Base-by-base conservation (phyloP, 208 protist genomes). In the Leishmania tarentolae region DNA sequence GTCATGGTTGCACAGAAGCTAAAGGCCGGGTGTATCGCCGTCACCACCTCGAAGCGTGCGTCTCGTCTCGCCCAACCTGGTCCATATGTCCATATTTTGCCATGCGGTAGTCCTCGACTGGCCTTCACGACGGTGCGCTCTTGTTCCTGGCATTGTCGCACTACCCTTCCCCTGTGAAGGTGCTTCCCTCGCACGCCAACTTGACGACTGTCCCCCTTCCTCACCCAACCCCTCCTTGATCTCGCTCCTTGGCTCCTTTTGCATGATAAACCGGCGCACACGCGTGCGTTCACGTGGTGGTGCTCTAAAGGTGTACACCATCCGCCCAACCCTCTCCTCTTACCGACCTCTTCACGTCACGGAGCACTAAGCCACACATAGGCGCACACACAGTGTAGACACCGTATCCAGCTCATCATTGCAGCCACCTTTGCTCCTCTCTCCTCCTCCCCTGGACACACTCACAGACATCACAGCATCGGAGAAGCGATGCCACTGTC, bases 401-500 rank as follows among this genome's bases (percentile, higher is more conserved):
- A 66, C 59, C 24, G n/a, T 66, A 66, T 66, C 59, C 59, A 37
- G 21, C 59, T 19, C 24, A 66, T 40, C 59, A 66, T 66, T 37
- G n/a, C n/a, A 66, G 9, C n/a, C 59, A n/a, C 40, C 46, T 40
- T 46, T 11, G 13, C 70, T n/a, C 40, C 69, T 4, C 9, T 17
- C 19, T 9, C 69, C 37, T 53, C 59, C 8, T 17, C 6, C n/a
- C 59, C 9, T 66, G 6, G 24, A 28, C 24, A 24, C 47, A 31
- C 37, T 59, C 35, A 72, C n/a, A 2, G 24, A 47, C 68, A 42
- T n/a, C 42, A 50, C 68, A 31, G 24, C 0, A 31, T 9, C 68
- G 17, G 5, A 72, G 42, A 24, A 72, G 74, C 78, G 75, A 79
- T 84, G 66, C 56, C 63, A 21, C 57, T 75, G 69, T 82, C 76